phyloP scores from a whole-genome alignment of 1,139 yeast species.

The Casaregolazyma lundiana region DNA sequence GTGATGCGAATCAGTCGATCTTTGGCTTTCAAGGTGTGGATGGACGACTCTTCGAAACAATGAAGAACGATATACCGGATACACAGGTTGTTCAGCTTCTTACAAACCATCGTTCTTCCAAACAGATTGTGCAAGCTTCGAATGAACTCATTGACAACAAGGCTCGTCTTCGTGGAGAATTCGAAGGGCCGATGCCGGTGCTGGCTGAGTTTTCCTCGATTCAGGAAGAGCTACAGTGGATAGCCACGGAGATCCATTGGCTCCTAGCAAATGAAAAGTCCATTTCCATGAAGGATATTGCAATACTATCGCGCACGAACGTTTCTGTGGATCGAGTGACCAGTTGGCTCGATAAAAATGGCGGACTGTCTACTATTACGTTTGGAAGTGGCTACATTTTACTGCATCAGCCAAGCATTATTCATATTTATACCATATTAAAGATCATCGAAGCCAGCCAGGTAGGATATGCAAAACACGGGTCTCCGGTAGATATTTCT shows the following conservation, averaged over 20 bases:
- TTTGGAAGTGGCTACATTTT: constrained; percentile 14
- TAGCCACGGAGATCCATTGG: constrained; percentile 13
- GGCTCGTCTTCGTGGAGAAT: constrained; percentile 14
- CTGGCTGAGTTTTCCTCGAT: constrained; percentile 9
- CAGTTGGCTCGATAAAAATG: constrained; percentile 10
- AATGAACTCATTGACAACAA: constrained; percentile 65
- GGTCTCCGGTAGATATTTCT: constrained; percentile 3
- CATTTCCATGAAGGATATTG: constrained; percentile 18
- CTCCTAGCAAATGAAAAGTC: constrained; percentile 9
- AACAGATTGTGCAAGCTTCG: constrained; percentile 58
- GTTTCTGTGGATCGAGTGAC: constrained; percentile 11
- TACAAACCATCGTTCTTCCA: constrained; percentile 77
- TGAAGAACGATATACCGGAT: constrained; percentile 46
- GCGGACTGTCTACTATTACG: constrained; percentile 11
- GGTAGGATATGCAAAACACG: not conserved
- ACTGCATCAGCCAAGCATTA: constrained; percentile 12
- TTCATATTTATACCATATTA: constrained; percentile 15
- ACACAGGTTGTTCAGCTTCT: constrained; percentile 43
- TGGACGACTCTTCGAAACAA: constrained; percentile 55
- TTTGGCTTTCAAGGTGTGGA: constrained; percentile 84
- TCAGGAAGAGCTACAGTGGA: constrained; percentile 18
- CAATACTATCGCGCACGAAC: constrained; percentile 20
- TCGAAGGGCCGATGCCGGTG: constrained; percentile 13
- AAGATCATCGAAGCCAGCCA: constrained; percentile 11
- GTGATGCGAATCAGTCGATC: constrained; percentile 94